phyloP scores from a whole-genome alignment of 768 basidiomycete genomes.

The Russula compacta region DNA sequence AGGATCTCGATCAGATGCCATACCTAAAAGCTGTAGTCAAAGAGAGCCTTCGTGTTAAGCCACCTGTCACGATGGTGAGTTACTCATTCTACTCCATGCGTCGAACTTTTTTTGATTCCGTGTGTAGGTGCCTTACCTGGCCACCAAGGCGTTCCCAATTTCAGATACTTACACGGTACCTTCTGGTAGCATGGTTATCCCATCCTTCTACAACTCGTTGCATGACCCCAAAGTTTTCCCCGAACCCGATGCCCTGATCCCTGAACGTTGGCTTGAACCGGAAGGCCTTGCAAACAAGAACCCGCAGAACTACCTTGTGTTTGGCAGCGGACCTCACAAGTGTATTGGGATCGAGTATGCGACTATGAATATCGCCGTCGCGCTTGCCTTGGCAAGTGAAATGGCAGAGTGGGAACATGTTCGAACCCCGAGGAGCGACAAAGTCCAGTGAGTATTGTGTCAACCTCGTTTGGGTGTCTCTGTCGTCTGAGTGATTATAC shows the following conservation, averaged over 20 bases:
- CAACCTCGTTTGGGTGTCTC: not conserved
- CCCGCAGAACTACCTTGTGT: constrained; percentile 94
- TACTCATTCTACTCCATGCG: constrained; percentile 18
- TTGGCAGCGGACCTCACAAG: constrained; percentile 86
- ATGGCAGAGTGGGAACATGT: constrained; percentile 85
- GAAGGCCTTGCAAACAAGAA: constrained; percentile 67
- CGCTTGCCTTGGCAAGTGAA: constrained; percentile 72
- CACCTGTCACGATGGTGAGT: constrained; percentile 90
- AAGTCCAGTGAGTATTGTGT: constrained; percentile 65
- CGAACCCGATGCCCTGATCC: constrained; percentile 70
- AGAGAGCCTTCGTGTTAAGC: constrained; percentile 84
- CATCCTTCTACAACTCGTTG: constrained; percentile 84
- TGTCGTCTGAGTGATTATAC: not conserved
- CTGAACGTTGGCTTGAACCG: constrained; percentile 91
- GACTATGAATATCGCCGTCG: constrained; percentile 79
- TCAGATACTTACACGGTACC: constrained; percentile 88
- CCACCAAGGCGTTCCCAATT: constrained; percentile 88
- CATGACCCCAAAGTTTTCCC: constrained; percentile 87
- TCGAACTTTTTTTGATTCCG: constrained; percentile 10
- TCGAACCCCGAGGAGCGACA: constrained; percentile 63
- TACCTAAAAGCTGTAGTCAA: constrained; percentile 90
- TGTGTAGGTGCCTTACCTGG: constrained; percentile 80
- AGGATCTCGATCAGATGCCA: constrained; percentile 86
- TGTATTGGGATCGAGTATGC: constrained; percentile 94
- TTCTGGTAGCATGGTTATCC: constrained; percentile 87